Percentiles rank a stretch among this genome's conserved stretches.
Conservation (phyloP, 2,329 filamentous ascomycete genomes). For the Fusarium siculi region DNA sequence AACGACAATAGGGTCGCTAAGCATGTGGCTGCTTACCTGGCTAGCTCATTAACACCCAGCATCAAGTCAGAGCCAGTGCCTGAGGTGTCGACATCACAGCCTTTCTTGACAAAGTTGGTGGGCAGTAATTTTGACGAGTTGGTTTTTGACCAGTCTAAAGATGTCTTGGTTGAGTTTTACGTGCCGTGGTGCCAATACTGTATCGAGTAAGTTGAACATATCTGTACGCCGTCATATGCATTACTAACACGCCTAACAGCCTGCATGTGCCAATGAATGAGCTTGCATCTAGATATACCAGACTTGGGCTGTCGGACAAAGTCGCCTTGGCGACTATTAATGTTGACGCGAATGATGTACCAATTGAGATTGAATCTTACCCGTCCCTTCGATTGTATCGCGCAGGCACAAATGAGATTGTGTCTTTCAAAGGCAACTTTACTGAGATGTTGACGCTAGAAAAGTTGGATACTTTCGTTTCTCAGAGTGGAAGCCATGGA, state of each 20-base stretch:
- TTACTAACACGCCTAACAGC: too few species aligned
- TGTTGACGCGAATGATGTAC: not conserved
- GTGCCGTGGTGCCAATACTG: slow-evolving; percentile 10
- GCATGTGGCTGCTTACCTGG: not conserved
- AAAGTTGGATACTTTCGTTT: not conserved
- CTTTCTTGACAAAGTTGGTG: not conserved
- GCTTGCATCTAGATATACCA: too few species aligned
- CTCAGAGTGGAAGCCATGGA: not conserved
- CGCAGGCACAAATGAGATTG: not conserved
- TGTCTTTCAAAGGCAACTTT: not conserved
- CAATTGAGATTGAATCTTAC: slow-evolving; percentile 1
- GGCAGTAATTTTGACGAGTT: not conserved
- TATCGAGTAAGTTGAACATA: not conserved
- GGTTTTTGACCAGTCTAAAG: not conserved
- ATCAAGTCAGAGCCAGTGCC: not conserved
- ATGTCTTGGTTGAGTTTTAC: not conserved
- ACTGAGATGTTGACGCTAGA: not conserved
- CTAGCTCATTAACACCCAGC: not conserved
- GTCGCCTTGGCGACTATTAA: not conserved
- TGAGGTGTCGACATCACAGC: accelerated
- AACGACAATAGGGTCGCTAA: not conserved
- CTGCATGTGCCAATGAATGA: too few species aligned
- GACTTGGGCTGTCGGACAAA: too few species aligned
- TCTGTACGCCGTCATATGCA: too few species aligned
- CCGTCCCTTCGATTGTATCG: not conserved